phyloP scores from a whole-genome alignment of 257 asterid genomes.

The Penstemon eatonii region DNA sequence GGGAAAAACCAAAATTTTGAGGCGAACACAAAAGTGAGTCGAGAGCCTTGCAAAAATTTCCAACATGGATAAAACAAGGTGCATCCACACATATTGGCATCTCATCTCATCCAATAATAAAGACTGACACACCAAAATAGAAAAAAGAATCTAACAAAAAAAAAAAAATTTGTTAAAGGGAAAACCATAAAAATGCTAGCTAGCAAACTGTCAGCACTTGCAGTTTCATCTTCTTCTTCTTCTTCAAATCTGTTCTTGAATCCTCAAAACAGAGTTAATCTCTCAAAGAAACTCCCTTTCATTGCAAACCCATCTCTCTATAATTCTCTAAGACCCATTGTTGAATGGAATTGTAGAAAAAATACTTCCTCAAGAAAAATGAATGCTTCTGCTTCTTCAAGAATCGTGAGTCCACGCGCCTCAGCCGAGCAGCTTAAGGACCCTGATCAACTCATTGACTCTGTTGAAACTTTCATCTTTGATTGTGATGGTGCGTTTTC shows the following conservation, averaged over 20 bases:
- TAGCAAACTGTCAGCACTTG: constrained; percentile 45
- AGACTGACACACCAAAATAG: constrained; percentile 25
- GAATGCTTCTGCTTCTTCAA: constrained; percentile 39
- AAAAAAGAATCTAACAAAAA: neutral
- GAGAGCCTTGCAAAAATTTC: constrained; percentile 2
- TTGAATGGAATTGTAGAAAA: constrained; percentile 49
- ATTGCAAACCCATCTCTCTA: constrained; percentile 43
- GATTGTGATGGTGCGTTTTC: constrained; percentile 81
- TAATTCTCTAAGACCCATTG: constrained; percentile 41
- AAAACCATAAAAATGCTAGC: constrained; percentile 49
- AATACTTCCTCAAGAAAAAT: constrained; percentile 46
- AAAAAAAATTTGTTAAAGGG: neutral
- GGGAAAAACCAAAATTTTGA: neutral
- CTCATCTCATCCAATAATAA: constrained; percentile 42
- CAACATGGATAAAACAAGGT: constrained; percentile 29
- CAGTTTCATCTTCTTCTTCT: constrained; percentile 45
- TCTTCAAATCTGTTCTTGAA: constrained; percentile 39
- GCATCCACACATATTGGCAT: constrained; percentile 45
- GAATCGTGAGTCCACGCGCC: constrained; percentile 45
- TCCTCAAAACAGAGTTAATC: constrained; percentile 35
- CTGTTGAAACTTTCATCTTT: constrained; percentile 92
- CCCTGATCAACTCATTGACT: constrained; percentile 82
- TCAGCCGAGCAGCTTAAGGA: constrained; percentile 75
- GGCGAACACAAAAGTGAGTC: constrained; percentile 19
- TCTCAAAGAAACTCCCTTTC: constrained; percentile 38